These are phyloP conservation scores for Verticillium tricorpus DNA, from an alignment of 2,329 filamentous ascomycete species.

Conservation along the genomic window DNA sequence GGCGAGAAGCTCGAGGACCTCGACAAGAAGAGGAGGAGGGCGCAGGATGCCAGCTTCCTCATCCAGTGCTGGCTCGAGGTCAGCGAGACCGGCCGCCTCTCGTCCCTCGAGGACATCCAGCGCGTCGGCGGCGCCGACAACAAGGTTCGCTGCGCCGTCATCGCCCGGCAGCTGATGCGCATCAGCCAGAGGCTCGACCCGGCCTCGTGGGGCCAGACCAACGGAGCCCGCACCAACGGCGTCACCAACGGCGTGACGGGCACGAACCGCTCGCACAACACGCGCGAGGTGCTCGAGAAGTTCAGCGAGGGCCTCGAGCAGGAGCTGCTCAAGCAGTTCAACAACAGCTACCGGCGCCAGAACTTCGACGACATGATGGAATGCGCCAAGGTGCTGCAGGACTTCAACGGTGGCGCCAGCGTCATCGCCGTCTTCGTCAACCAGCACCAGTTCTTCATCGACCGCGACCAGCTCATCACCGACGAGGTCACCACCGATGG, in stretches of 20 bases:
- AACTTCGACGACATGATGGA: conserved; percentile 99
- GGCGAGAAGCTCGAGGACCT: conserved; percentile 91
- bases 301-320: conserved; percentile 95
- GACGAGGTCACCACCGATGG: conserved; percentile 76
- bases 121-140: conserved; percentile 81
- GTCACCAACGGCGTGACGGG: conserved; percentile 43
- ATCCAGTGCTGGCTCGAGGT: conserved; percentile 98
- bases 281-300: conserved; percentile 88
- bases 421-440: conserved; percentile 97
- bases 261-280: conserved; percentile 51
- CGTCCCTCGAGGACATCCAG: conserved; percentile 83
- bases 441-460: conserved; percentile 99
- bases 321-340: conserved; percentile 91
- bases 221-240: conserved; percentile 48
- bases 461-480: conserved; percentile 83
- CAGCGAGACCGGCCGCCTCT: conserved; percentile 80
- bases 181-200: conserved; percentile 91
- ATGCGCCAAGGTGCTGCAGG: conserved; percentile 86
- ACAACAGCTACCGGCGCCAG: conserved; percentile 90
- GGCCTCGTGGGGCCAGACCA: conserved; percentile 62
- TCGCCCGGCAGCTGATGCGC: conserved; percentile 86
- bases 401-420: conserved; percentile 93
- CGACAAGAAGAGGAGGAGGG: conserved; percentile 83
- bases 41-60: conserved; percentile 88
- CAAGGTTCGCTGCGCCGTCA: conserved; percentile 90